Conservation (phyloP, 768 basidiomycete species). For the Phlebiopsis gigantea region DNA sequence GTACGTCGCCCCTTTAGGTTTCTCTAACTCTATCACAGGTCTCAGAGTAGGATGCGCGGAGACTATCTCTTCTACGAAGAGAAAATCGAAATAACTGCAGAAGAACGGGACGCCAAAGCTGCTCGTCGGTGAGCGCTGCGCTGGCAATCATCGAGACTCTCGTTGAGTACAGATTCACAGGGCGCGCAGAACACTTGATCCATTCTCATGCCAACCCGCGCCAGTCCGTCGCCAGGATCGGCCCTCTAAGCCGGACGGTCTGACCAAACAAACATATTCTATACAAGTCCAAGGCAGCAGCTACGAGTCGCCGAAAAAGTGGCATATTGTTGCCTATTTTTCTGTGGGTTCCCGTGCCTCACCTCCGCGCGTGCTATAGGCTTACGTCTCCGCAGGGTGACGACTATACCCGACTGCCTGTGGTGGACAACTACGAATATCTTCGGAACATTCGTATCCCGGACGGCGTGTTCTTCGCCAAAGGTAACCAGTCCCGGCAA, state of each 20-base stretch:
- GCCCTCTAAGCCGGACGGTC: conserved; percentile 73
- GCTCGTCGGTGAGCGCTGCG: conserved; percentile 53
- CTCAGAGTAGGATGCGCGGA: conserved; percentile 79
- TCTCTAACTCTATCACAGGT: conserved; percentile 39
- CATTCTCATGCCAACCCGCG: conserved; percentile 49
- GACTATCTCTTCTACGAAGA: conserved; percentile 84
- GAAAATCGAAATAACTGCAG: conserved; percentile 75
- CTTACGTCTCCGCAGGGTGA: conserved; percentile 41
- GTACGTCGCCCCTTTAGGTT: background rate
- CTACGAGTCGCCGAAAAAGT: conserved; percentile 55
- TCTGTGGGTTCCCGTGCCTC: conserved; percentile 39
- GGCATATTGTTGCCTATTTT: conserved; percentile 84
- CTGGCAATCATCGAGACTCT: background rate
- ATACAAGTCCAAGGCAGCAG: conserved; percentile 66
- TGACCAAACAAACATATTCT: conserved; percentile 84
- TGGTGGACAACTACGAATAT: conserved; percentile 71
- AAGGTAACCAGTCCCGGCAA: conserved; percentile 30
- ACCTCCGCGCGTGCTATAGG: conserved; percentile 2
- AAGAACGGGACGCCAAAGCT: conserved; percentile 74
- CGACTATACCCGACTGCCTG: conserved; percentile 65
- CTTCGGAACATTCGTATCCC: conserved; percentile 64
- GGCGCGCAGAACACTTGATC: conserved; percentile 56
- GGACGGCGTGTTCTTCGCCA: conserved; percentile 69
- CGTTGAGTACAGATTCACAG: conserved; percentile 26
- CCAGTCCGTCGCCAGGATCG: conserved; percentile 70